Conservation (phyloP, 2,329 filamentous ascomycete genomes). For the Parasarocladium wereldwijsianum region DNA sequence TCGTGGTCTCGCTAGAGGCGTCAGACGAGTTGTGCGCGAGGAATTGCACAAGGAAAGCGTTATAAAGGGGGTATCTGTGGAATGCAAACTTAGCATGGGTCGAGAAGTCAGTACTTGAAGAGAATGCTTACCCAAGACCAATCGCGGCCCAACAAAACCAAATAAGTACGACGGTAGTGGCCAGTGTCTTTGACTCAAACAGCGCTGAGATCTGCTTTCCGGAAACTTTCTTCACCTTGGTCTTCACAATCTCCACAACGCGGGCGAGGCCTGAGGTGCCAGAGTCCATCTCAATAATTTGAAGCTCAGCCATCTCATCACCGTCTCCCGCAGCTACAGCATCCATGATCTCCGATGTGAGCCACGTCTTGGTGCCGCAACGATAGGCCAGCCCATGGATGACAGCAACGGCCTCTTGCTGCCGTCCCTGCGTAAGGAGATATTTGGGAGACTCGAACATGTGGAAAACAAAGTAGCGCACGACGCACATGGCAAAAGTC, state of each 20-base stretch:
- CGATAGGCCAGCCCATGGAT: slow-evolving; percentile 64
- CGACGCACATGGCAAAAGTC: slow-evolving; percentile 64
- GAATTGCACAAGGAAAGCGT: slow-evolving; percentile 81
- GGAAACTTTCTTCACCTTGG: slow-evolving; percentile 49
- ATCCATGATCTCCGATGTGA: slow-evolving; percentile 56
- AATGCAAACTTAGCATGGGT: too few relatives aligned
- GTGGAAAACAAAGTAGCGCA: slow-evolving; percentile 67
- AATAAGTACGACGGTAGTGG: slow-evolving; percentile 37
- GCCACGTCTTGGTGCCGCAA: slow-evolving; percentile 57
- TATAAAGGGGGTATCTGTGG: slow-evolving; percentile 82
- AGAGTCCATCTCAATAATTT: slow-evolving; percentile 1
- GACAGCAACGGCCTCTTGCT: slow-evolving; percentile 65
- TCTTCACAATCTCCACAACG: slow-evolving; percentile 6
- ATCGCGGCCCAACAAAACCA: slow-evolving; percentile 77
- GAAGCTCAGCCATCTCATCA: slow-evolving; percentile 11
- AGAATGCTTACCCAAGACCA: slow-evolving; percentile 76
- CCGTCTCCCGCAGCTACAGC: slow-evolving; percentile 32
- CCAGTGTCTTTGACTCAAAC: slow-evolving; percentile 38
- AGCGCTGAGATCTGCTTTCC: slow-evolving; percentile 52
- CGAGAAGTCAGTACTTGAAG: too few relatives aligned
- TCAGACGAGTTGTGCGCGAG: slow-evolving; percentile 42
- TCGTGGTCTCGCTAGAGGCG: slow-evolving; percentile 15
- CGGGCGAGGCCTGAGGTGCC: slow-evolving; percentile 3
- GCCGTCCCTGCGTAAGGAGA: slow-evolving; percentile 59
- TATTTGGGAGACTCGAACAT: slow-evolving; percentile 80